phyloP scores from a whole-genome alignment of 257 asterid genomes.

The Solanum infundibuliforme region DNA sequence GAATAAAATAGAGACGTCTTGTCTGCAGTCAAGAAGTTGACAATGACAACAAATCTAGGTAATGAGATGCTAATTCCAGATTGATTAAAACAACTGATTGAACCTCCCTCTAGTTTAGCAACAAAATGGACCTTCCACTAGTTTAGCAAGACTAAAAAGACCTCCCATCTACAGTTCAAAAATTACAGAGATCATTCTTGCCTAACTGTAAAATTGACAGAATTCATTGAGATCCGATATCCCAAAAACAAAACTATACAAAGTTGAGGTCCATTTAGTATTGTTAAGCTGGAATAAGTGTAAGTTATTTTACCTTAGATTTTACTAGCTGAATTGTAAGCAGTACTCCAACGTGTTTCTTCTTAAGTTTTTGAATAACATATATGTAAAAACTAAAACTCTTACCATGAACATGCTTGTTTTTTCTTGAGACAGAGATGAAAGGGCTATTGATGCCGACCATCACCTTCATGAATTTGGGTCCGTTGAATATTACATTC shows the following conservation, averaged over 20 bases:
- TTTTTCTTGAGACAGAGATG: slow-evolving; percentile 32
- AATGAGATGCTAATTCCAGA: background rate
- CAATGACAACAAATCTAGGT: background rate
- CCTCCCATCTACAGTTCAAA: background rate
- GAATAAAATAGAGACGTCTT: background rate
- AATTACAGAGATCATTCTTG: background rate
- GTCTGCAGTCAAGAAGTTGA: background rate
- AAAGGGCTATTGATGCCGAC: slow-evolving; percentile 48
- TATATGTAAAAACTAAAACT: background rate
- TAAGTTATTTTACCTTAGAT: background rate
- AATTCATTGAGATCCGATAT: background rate
- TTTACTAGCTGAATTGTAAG: background rate
- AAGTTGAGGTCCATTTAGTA: background rate
- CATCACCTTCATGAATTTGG: slow-evolving; percentile 80
- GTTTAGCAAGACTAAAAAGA: background rate
- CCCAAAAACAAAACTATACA: background rate
- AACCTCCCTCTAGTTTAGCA: background rate
- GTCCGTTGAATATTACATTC: slow-evolving; percentile 68
- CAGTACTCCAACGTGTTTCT: background rate
- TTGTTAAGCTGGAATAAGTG: background rate
- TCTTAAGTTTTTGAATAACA: background rate
- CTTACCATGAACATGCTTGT: background rate
- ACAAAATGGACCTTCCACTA: background rate
- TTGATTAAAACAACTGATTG: background rate
- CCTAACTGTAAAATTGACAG: background rate